A percentile compares a stretch with the other conserved stretches of the same genome.
Evolutionary conservation across 1,139 yeast genomes (phyloP).

Genomic region (Torulaspora pretoriensis): DNA sequence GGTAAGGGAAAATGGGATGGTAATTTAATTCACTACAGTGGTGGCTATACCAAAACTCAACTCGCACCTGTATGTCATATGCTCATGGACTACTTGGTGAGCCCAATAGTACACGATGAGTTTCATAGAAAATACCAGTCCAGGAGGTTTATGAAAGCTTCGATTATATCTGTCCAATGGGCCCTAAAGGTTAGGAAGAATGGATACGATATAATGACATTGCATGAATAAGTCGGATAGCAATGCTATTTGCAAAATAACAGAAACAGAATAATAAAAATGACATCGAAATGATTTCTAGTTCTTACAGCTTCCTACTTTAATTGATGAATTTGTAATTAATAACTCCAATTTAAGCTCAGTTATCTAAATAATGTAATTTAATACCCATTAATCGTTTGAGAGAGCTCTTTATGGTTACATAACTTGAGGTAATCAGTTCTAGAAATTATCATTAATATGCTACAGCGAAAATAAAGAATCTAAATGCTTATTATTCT

Average conservation of each 20-base stretch:
- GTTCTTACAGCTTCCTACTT: slow-evolving; percentile 3
- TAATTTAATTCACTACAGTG: slow-evolving; percentile 81
- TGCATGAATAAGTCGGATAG: slow-evolving; percentile 29
- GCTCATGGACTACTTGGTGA: slow-evolving; percentile 71
- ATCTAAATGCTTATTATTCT: slow-evolving; percentile 24
- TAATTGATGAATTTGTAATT: slow-evolving; percentile 7
- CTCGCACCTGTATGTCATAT: slow-evolving; percentile 67
- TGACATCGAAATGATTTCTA: slow-evolving; percentile 2
- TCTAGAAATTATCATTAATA: slow-evolving; percentile 1
- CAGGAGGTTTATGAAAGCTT: slow-evolving; percentile 86
- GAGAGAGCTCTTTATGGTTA: background rate
- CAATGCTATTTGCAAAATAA: slow-evolving; percentile 1
- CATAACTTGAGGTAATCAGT: background rate
- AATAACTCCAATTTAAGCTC: background rate
- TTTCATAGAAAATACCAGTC: slow-evolving; percentile 92
- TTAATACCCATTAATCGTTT: slow-evolving; percentile 6
- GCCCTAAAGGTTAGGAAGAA: slow-evolving; percentile 52
- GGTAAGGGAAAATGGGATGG: slow-evolving; percentile 75
- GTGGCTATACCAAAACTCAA: slow-evolving; percentile 78
- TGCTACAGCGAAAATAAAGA: slow-evolving; percentile 24
- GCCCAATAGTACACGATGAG: slow-evolving; percentile 89
- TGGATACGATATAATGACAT: slow-evolving; percentile 39
- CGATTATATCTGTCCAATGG: slow-evolving; percentile 86
- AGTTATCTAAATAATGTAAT: slow-evolving; percentile 2
- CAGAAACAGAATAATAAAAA: background rate